Conservation (phyloP, 208 protist genomes). For the Crithidia thermophila region DNA sequence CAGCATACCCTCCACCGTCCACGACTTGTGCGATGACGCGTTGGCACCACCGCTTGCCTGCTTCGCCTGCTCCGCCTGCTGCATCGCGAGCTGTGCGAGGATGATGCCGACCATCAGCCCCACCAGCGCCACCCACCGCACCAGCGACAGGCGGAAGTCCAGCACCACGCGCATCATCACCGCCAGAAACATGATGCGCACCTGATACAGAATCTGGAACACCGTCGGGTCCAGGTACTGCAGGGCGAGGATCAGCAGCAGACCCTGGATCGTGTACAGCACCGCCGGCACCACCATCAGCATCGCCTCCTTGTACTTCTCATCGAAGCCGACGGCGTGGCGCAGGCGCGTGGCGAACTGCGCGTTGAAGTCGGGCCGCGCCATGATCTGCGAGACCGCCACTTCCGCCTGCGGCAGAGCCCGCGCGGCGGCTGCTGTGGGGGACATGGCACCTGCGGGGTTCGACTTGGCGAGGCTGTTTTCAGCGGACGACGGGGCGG, state of each 20-base stretch:
- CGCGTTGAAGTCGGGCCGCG: background rate
- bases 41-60: background rate
- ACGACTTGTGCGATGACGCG: slow-evolving; percentile 8
- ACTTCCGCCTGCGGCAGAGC: no score
- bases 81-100: slow-evolving; percentile 41
- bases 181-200: slow-evolving; percentile 59
- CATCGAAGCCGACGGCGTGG: slow-evolving; percentile 20
- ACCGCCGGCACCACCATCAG: slow-evolving; percentile 57
- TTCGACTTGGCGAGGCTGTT: no score
- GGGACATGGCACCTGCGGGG: no score
- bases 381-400: background rate
- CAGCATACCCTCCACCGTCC: slow-evolving; percentile 35
- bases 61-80: slow-evolving; percentile 15
- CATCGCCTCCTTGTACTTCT: slow-evolving; percentile 35
- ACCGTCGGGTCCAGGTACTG: slow-evolving; percentile 53
- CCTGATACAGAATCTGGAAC: slow-evolving; percentile 69
- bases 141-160: slow-evolving; percentile 31
- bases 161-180: slow-evolving; percentile 41
- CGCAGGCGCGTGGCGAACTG: slow-evolving; percentile 14
- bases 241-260: slow-evolving; percentile 48
- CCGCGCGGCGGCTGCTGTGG: no score
- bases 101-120: slow-evolving; percentile 45
- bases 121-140: slow-evolving; percentile 53
- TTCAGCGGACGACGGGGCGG: no score
- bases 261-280: slow-evolving; percentile 61